Evolutionary conservation across 108 stramenopile species (phyloP), one percentile per base, ranked within the genome.

Genomic region (Nitzschia inconspicua): DNA sequence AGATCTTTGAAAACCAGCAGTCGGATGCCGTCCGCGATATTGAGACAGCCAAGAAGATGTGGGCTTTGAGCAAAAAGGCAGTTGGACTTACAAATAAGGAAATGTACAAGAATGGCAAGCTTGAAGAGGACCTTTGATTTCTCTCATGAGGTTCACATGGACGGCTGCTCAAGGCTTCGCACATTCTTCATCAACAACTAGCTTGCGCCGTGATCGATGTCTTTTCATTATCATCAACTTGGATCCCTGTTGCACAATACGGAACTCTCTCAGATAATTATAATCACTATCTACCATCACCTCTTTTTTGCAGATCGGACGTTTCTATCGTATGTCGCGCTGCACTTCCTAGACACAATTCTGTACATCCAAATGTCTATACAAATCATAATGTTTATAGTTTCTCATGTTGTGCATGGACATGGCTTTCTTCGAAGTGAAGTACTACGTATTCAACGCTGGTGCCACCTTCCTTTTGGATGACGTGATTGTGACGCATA

Each of bases 1-100:
- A 89, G 43, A 91, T 96, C 57, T 96, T 96, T 52, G 93, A 94
- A 72, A 93, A 93, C 63, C 48, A 88, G 23, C 88, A 89, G 60
- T 79, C 83, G 36, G 79, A 91, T 59, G 93, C 94, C 20, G 95
- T 95, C 18, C 75, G 73, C 53, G 94, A 98, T 64, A 65, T 63
- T 18, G 66, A 63, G 13, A 79, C 54, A 31, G 88, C 94, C 25
- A 65, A 58, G 73, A 91, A 92, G 57, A 85, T 98, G 82, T 98
- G 92, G 91, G 83, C 96, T 10, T 63, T 85, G 47, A 90, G 88
- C 79, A 79, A 72, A 25, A 70, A 88, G 57, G 82, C 80, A 13
- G 80, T 80, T 31, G 85, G 80, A 2, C 69, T 93, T 37, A 72
- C 68, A 3, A 78, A 89, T 44, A 89, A 87, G 72, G 93, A 91